Evolutionary conservation across 2,329 filamentous ascomycete species (phyloP).

Genomic region (Xylaria hypoxylon): DNA sequence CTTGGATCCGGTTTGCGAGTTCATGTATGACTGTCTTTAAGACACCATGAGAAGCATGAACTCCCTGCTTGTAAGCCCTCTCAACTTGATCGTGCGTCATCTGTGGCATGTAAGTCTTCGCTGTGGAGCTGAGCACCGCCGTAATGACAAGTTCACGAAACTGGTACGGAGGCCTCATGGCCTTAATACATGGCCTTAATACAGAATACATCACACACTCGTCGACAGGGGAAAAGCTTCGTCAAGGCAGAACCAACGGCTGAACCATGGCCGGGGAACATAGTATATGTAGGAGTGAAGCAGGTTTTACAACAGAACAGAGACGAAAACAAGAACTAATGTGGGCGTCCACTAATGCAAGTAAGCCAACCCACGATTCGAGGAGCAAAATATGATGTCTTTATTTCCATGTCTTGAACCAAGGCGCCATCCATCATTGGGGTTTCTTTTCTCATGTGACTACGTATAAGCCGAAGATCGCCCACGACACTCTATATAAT

Average conservation of each 20-base stretch:
- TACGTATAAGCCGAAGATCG: conserved; percentile 6
- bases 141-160: conserved; percentile 9
- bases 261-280: conserved; percentile 1
- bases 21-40: not conserved
- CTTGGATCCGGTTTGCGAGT: not conserved
- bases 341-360: not conserved
- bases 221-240: not conserved
- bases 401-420: conserved; percentile 13
- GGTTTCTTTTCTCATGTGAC: conserved; percentile 28
- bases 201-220: conserved; percentile 11
- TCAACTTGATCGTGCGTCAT: conserved; percentile 6
- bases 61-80: not conserved
- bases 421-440: not conserved
- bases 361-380: conserved; percentile 8
- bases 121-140: not conserved
- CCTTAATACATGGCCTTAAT: conserved; percentile 2
- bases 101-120: not conserved
- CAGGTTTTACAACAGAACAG: conserved; percentile 12
- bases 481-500: not conserved
- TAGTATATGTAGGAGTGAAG: conserved; percentile 13
- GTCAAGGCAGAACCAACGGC: not conserved
- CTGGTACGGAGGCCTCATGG: conserved; percentile 10
- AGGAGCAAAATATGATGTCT: conserved; percentile 1
- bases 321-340: not conserved
- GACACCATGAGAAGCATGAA: not conserved